Evolutionary conservation across 2,329 filamentous ascomycete species (phyloP).

Genomic region (Orbilia javanica): DNA sequence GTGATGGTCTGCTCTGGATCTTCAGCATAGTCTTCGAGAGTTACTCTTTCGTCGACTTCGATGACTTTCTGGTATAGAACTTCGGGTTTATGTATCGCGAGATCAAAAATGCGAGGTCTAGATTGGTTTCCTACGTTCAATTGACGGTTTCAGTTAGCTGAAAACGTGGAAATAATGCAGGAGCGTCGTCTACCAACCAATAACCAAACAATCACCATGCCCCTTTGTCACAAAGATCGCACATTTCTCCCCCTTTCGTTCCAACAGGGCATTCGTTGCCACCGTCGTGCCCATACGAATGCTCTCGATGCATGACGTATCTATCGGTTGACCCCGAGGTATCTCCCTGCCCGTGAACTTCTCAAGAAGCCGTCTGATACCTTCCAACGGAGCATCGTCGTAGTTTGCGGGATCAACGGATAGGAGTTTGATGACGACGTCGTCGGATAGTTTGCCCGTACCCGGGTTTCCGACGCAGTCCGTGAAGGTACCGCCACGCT

Average conservation of each 20-base stretch:
- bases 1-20: conserved; percentile 77
- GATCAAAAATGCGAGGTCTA: conserved; percentile 88
- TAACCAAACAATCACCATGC: conserved; percentile 87
- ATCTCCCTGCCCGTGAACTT: conserved; percentile 81
- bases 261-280: conserved; percentile 89
- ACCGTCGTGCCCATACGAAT: conserved; percentile 98
- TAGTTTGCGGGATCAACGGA: conserved; percentile 93
- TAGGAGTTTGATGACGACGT: conserved; percentile 86
- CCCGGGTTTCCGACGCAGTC: conserved; percentile 88
- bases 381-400: conserved; percentile 88
- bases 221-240: conserved; percentile 88
- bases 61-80: conserved; percentile 86
- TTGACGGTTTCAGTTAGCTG: conserved; percentile 11
- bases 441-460: conserved; percentile 76
- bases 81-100: conserved; percentile 87
- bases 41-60: conserved; percentile 92
- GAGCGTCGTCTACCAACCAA: conserved; percentile 69
- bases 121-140: conserved; percentile 75
- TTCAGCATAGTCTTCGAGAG: conserved; percentile 90
- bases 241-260: conserved; percentile 89
- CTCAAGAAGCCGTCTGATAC: conserved; percentile 86
- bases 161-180: not conserved
- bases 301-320: conserved; percentile 83
- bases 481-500: conserved; percentile 89
- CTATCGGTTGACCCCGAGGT: conserved; percentile 81